A percentile compares a stretch with the other conserved stretches of the same genome.
Evolutionary conservation across 768 basidiomycete species (phyloP).

Genomic region (Fomitopsis serialis): DNA sequence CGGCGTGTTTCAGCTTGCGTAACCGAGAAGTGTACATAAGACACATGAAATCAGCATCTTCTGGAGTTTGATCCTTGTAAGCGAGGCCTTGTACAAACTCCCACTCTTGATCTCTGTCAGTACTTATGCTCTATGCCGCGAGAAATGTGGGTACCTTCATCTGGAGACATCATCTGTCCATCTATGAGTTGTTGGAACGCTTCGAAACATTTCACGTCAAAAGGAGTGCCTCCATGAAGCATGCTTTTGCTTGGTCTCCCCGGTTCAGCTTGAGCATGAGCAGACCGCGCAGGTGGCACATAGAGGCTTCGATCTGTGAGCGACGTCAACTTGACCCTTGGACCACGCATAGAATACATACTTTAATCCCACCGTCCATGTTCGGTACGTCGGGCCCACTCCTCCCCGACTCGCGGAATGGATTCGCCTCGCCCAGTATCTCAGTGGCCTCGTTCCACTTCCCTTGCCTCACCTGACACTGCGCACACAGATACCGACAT

Average conservation of each 20-base stretch:
- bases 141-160: constrained; percentile 66
- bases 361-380: constrained; percentile 93
- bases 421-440: constrained; percentile 90
- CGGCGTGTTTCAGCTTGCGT: constrained; percentile 81
- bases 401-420: constrained; percentile 64
- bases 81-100: constrained; percentile 85
- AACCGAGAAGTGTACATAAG: constrained; percentile 90
- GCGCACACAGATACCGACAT: constrained; percentile 93
- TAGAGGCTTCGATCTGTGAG: constrained; percentile 87
- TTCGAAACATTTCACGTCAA: constrained; percentile 97
- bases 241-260: constrained; percentile 85
- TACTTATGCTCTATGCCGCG: background rate
- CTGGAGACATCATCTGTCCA: constrained; percentile 93
- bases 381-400: constrained; percentile 74
- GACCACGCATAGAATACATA: constrained; percentile 23
- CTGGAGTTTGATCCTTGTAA: constrained; percentile 76
- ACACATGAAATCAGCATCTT: constrained; percentile 88
- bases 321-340: background rate
- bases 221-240: constrained; percentile 92
- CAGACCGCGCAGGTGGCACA: constrained; percentile 91
- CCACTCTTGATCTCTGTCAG: constrained; percentile 66
- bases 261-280: constrained; percentile 93
- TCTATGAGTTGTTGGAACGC: constrained; percentile 86
- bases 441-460: constrained; percentile 91
- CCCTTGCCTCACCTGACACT: constrained; percentile 89